Evolutionary conservation across 106 monocot species (phyloP).

Genomic region (Apostasia ramifera): DNA sequence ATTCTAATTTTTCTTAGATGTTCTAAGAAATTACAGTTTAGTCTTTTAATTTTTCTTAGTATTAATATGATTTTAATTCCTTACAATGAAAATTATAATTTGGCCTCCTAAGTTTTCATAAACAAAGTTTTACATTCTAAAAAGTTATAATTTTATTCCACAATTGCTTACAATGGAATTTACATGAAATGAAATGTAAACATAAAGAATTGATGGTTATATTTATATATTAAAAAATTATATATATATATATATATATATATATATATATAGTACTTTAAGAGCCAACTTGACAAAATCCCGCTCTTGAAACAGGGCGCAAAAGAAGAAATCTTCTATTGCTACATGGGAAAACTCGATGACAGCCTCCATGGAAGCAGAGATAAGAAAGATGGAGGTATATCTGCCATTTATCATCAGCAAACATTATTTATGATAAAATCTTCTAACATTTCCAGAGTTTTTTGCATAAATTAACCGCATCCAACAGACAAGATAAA

Average conservation of each 20-base stretch:
- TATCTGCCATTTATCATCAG: background rate
- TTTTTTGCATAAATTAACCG: too few relatives aligned
- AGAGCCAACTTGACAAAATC: background rate
- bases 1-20: too few relatives aligned
- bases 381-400: constrained; percentile 39
- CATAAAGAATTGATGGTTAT: background rate
- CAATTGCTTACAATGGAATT: background rate
- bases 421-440: too few relatives aligned
- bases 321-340: constrained; percentile 38
- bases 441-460: too few relatives aligned
- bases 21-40: too few relatives aligned
- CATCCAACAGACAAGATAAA: too few relatives aligned
- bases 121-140: background rate
- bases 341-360: constrained; percentile 57
- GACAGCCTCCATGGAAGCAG: constrained; percentile 40
- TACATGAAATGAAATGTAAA: background rate
- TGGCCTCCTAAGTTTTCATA: background rate
- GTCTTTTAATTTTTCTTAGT: too few relatives aligned
- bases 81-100: background rate
- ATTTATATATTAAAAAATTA: background rate
- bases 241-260: background rate
- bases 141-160: too few relatives aligned
- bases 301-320: constrained; percentile 24
- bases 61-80: too few relatives aligned
- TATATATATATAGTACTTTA: background rate